Conservation (phyloP, 148 eudicot genomes). For the Cornus florida region DNA sequence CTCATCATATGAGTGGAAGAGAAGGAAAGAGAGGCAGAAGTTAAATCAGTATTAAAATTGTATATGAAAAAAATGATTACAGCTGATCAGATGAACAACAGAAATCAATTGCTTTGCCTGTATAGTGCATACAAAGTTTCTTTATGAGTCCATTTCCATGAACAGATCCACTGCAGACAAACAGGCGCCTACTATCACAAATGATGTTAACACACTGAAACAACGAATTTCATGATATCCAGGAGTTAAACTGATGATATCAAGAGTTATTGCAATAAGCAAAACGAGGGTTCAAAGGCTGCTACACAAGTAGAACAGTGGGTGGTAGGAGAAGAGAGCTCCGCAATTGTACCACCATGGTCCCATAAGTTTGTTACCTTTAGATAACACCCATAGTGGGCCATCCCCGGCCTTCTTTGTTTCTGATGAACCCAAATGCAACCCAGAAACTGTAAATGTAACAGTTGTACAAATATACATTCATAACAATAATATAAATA, state of each 20-base stretch:
- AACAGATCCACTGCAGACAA: neutral
- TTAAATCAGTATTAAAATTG: neutral
- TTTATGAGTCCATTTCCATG: neutral
- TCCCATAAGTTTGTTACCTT: neutral
- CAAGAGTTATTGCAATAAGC: neutral
- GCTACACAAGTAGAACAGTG: too few relatives aligned
- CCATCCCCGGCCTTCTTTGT: too few relatives aligned
- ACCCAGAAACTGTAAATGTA: too few relatives aligned
- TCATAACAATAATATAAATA: too few relatives aligned
- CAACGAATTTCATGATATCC: neutral
- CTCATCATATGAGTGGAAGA: neutral
- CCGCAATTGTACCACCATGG: too few relatives aligned
- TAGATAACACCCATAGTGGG: neutral
- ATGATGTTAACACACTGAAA: neutral
- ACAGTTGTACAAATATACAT: too few relatives aligned
- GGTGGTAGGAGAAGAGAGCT: too few relatives aligned
- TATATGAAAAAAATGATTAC: neutral
- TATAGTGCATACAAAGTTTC: neutral
- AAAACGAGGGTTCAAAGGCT: neutral
- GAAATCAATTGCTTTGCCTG: neutral
- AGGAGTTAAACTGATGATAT: neutral
- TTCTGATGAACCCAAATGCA: too few relatives aligned
- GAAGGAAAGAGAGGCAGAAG: too few relatives aligned
- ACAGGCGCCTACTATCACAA: neutral
- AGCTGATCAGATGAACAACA: neutral